A percentile compares a stretch with the other conserved stretches of the same genome.
phyloP scores from a whole-genome alignment of 768 basidiomycete genomes.

The Ramaria sp. region DNA sequence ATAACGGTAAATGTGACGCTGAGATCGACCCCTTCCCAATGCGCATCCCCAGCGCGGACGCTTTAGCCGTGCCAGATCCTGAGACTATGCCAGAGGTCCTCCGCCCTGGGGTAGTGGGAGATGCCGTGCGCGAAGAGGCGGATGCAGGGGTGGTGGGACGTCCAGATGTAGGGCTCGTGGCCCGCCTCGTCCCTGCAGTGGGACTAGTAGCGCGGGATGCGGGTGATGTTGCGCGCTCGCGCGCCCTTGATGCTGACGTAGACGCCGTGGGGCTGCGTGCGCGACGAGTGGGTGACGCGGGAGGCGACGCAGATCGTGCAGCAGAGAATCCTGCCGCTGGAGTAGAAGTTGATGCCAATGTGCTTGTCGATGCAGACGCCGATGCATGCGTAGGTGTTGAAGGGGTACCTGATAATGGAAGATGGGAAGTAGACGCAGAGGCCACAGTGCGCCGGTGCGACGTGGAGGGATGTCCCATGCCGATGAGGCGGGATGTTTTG shows the following conservation, averaged over 20 bases:
- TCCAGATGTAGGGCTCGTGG: not conserved
- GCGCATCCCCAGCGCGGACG: not conserved
- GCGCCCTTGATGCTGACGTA: not conserved
- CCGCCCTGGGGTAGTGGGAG: not conserved
- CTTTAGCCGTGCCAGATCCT: not conserved
- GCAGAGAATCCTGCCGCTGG: too few relatives aligned
- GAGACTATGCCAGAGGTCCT: not conserved
- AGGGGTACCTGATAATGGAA: not conserved
- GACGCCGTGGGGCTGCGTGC: not conserved
- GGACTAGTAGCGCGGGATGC: not conserved
- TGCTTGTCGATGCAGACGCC: too few relatives aligned
- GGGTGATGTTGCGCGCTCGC: not conserved
- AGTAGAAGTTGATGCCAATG: too few relatives aligned
- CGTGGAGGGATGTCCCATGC: constrained; percentile 7
- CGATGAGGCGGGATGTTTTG: constrained; percentile 4
- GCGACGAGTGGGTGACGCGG: not conserved
- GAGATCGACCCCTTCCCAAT: not conserved
- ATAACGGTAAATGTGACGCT: not conserved
- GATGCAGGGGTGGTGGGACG: not conserved
- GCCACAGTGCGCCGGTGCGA: not conserved
- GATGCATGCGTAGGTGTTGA: too few relatives aligned
- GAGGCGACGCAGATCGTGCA: not conserved
- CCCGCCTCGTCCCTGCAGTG: not conserved
- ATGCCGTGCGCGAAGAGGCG: not conserved
- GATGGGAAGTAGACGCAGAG: not conserved